Base-by-base conservation (phyloP, 2,329 filamentous ascomycete species). In the Microdochium paspali region DNA sequence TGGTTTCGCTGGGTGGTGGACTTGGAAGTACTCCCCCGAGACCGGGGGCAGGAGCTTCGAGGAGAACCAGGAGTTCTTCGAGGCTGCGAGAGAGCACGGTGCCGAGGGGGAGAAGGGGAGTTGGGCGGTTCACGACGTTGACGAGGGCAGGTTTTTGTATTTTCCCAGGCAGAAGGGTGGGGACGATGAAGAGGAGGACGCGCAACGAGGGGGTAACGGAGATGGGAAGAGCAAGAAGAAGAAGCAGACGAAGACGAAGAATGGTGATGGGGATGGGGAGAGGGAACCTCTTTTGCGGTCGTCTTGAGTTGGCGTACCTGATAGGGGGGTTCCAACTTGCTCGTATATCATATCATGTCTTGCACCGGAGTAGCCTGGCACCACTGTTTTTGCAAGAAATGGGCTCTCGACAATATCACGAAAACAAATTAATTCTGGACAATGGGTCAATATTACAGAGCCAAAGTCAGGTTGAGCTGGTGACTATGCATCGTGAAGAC, bases 41-140 rank as follows among this genome's bases (percentile, higher is more conserved):
- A 77, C 69, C 13, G 78, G 78, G 0, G 75, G 77, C 0, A 58
- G 79, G 24, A 74, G 70, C 44, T 82, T 81, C 51, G 77, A 80
- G 51, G 77, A 80, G 54, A 82, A 81, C 51, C 74, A 78, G 57
- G 64, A 71, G 46, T 81, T 80, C 61, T 82, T 81, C 54, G 64
- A 68, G 46, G 69, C 72, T 12, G 35, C 35, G 7, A 18, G 26
- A 13, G 26, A 28, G 15, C 18, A 35, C 31, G 31, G 26, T 28
- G 31, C 10, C 49, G 77, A 78, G 2, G 64, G 62, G 42, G 66
- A 77, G 43, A 66, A 68, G 2, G 67, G 68, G 3, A 73, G 64
- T 3, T 83, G 79, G 78, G 61, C 66, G 24, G 78, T 82, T 2
- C 58, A 55, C 23, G 74, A 70, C 50, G 72, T 82, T 6, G 64